Base-by-base conservation (phyloP, 495 filamentous ascomycete species). In the Apiosordaria backusii region DNA sequence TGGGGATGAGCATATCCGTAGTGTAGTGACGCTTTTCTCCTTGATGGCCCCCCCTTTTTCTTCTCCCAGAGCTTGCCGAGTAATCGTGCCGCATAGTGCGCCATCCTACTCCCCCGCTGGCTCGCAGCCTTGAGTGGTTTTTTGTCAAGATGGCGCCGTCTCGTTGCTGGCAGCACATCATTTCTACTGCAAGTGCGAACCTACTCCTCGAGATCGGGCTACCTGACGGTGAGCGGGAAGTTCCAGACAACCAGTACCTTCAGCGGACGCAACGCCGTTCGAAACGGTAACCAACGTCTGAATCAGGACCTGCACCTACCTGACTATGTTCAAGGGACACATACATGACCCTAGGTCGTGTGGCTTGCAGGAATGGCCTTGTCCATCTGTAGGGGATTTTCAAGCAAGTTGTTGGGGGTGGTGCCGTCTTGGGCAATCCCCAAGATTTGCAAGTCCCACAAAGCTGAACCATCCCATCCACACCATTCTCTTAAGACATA, bases 301-400 rank as follows among this genome's bases (percentile, higher is more conserved):
- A 59, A 55, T 55, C 53, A 55, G 57, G 57, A 27, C 16, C 16
- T 26, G 57, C 21, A 23, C 23, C 23, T 45, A 45, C 35, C 35
- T 45, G 35, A 45, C 35, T 45, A 45, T n/a, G n/a, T 15, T 21
- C 57, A 27, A 29, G 57, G 26, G 16, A 4, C 57, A 18, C 16
- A 55, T 27, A 59, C 29, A 25, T 35, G 59, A 61, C 29, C n/a
- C 27, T 40, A 21, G 59, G 25, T 45, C 29, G 16, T 45, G 59
- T 45, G 27, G 59, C 25, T 60, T 61, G 26, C 59, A 45, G 59
- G 35, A 45, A 21, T 35, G 3, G 59, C 13, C 26, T 35, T 25
- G 24, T n/a, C 27, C 26, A 29, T 61, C 59, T 61, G 59, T 61
- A 61, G 19, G 59, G 59, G 29, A 61, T 61, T 61, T 61, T 61